Percentiles rank a stretch among this genome's conserved stretches.
These are phyloP conservation scores for Aspergillus terreus DNA, from an alignment of 2,329 filamentous ascomycete genomes.

Conservation along the genomic window DNA sequence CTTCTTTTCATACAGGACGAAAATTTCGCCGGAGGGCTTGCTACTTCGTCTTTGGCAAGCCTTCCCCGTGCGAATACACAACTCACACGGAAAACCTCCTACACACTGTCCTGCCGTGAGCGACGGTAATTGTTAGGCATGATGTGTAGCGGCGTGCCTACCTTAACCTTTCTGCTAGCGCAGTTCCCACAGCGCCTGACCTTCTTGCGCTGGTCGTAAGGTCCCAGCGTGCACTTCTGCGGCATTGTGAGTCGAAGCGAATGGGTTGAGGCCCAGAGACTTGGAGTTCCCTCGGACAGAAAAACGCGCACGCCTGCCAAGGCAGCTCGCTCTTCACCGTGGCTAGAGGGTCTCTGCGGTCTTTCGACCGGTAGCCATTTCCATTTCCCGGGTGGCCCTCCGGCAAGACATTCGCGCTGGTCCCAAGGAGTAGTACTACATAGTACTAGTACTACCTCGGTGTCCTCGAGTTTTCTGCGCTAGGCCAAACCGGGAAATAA, in stretches of 20 bases:
- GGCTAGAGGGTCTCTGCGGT: too few species aligned
- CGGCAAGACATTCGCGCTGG: too few species aligned
- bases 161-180: constrained; percentile 1
- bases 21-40: background rate
- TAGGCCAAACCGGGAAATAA: background rate
- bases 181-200: constrained; percentile 2
- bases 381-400: too few species aligned
- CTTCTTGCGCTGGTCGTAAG: constrained; percentile 1
- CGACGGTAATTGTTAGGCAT: background rate
- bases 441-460: background rate
- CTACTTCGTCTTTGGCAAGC: background rate
- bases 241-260: background rate
- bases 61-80: background rate
- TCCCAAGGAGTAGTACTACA: too few species aligned
- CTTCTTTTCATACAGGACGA: background rate
- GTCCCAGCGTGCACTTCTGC: constrained; percentile 9
- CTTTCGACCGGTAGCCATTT: too few species aligned
- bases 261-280: background rate
- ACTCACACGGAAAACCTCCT: constrained; percentile 1
- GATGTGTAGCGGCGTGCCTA: background rate
- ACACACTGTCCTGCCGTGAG: background rate
- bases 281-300: background rate
- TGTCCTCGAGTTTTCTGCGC: background rate
- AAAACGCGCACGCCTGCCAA: too few species aligned
- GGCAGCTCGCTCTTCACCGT: too few species aligned